Conservation (phyloP, 805 yeast genomes). For the Saturnispora mendoncae region DNA sequence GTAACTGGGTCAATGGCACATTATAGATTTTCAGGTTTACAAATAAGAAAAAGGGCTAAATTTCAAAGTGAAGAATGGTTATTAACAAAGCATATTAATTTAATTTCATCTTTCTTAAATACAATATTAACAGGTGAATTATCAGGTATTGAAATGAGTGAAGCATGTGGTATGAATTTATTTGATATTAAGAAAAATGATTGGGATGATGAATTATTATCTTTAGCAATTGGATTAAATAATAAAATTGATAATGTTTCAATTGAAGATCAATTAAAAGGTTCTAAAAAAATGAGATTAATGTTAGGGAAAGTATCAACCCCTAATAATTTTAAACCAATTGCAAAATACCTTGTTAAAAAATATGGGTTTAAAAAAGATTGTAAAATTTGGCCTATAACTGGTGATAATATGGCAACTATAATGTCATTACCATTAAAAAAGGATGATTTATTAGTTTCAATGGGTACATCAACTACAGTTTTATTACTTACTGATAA, state of each 20-base stretch:
- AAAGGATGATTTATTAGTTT: slow-evolving; percentile 67
- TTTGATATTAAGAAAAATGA: slow-evolving; percentile 56
- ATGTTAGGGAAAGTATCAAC: slow-evolving; percentile 46
- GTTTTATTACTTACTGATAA: slow-evolving; percentile 71
- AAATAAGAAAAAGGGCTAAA: slow-evolving; percentile 63
- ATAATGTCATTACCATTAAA: slow-evolving; percentile 71
- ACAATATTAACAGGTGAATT: slow-evolving; percentile 59
- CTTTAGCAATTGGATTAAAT: slow-evolving; percentile 46
- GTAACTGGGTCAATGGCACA: slow-evolving; percentile 84
- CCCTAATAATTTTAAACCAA: slow-evolving; percentile 40
- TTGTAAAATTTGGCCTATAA: slow-evolving; percentile 65
- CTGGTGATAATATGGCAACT: slow-evolving; percentile 90
- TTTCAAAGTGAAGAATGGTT: slow-evolving; percentile 43
- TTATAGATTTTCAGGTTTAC: slow-evolving; percentile 87
- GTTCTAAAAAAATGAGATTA: slow-evolving; percentile 33
- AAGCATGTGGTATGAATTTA: slow-evolving; percentile 89
- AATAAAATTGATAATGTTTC: slow-evolving; percentile 32
- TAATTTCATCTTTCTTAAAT: slow-evolving; percentile 73
- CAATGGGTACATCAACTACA: slow-evolving; percentile 90
- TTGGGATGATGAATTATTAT: slow-evolving; percentile 50
- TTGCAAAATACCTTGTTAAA: slow-evolving; percentile 51
- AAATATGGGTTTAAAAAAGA: slow-evolving; percentile 53
- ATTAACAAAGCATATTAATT: slow-evolving; percentile 52
- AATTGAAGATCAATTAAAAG: slow-evolving; percentile 21
- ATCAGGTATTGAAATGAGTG: slow-evolving; percentile 66